A percentile compares a stretch with the other conserved stretches of the same genome.
Conservation (phyloP, 495 filamentous ascomycete genomes). For the Tuber brumale region DNA sequence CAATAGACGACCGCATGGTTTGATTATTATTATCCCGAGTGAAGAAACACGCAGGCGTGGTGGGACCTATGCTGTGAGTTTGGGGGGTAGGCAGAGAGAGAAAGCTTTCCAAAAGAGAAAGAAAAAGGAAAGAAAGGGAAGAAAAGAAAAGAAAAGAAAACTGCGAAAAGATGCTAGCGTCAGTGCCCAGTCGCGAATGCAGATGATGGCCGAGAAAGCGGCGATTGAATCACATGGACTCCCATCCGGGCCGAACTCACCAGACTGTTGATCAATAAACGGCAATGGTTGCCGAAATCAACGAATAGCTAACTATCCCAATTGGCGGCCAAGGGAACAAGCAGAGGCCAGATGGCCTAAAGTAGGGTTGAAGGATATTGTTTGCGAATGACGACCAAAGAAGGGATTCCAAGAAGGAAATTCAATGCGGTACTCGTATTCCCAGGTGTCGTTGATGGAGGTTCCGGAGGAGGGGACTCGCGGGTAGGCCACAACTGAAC, state of each 20-base stretch:
- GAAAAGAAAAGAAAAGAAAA: not conserved
- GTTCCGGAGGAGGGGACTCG: not conserved
- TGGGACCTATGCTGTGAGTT: not conserved
- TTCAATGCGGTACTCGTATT: not conserved
- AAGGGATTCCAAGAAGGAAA: not conserved
- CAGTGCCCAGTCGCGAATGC: not conserved
- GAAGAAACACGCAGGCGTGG: not conserved
- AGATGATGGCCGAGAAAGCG: not conserved
- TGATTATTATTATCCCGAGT: slow-evolving; percentile 6
- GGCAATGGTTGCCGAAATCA: not conserved
- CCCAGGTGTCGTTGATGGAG: slow-evolving; percentile 3
- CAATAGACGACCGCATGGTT: slow-evolving; percentile 42
- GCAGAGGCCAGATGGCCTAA: not conserved
- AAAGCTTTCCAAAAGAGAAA: not conserved
- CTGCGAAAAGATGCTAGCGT: not conserved
- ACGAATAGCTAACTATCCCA: not conserved
- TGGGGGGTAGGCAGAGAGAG: not conserved
- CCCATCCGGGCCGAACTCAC: slow-evolving; percentile 6
- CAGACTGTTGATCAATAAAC: slow-evolving; percentile 2
- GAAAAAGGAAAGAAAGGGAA: not conserved
- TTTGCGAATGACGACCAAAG: not conserved
- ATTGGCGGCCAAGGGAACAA: not conserved
- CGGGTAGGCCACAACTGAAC: not conserved
- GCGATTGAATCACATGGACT: slow-evolving; percentile 6
- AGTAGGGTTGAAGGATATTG: not conserved